Evolutionary conservation across 2,329 filamentous ascomycete species (phyloP).

Genomic region (Verticillium nubilum): DNA sequence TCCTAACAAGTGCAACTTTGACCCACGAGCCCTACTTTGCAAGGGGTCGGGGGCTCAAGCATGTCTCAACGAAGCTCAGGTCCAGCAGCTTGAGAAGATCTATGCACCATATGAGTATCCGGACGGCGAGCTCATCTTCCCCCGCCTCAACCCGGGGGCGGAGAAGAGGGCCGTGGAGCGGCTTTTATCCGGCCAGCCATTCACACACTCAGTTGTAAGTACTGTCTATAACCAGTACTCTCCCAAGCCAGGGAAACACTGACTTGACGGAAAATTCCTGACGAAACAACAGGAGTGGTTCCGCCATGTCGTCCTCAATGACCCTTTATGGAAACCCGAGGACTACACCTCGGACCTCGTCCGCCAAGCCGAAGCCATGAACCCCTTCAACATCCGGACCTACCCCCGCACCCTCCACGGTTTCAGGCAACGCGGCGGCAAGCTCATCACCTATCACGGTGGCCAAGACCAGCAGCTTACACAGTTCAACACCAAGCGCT

Average conservation of each 20-base stretch:
- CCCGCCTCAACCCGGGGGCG: slow-evolving; percentile 42
- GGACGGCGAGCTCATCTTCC: slow-evolving; percentile 30
- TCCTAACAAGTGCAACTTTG: slow-evolving; percentile 33
- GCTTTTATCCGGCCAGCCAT: slow-evolving; percentile 29
- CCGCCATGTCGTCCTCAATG: slow-evolving; percentile 32
- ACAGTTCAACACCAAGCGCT: slow-evolving; percentile 17
- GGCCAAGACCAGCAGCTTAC: slow-evolving; percentile 33
- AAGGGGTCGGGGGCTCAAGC: slow-evolving; percentile 24
- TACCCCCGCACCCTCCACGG: slow-evolving; percentile 29
- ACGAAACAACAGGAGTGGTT: slow-evolving; percentile 28
- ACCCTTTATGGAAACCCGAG: slow-evolving; percentile 28
- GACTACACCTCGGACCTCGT: slow-evolving; percentile 23
- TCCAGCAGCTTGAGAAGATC: slow-evolving; percentile 24
- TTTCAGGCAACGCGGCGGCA: slow-evolving; percentile 33
- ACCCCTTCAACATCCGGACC: slow-evolving; percentile 32
- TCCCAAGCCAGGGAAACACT: too few relatives aligned
- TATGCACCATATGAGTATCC: slow-evolving; percentile 20
- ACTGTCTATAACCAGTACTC: too few relatives aligned
- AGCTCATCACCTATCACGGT: slow-evolving; percentile 41
- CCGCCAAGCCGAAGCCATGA: slow-evolving; percentile 33
- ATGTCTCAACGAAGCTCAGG: slow-evolving; percentile 37
- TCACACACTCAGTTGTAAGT: slow-evolving; percentile 20
- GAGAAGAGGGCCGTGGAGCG: slow-evolving; percentile 35
- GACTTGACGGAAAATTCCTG: too few relatives aligned
- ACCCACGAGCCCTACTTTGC: slow-evolving; percentile 31